These are phyloP conservation scores for Alternaria infectoria DNA, from an alignment of 2,329 filamentous ascomycete genomes.

Conservation along the genomic window DNA sequence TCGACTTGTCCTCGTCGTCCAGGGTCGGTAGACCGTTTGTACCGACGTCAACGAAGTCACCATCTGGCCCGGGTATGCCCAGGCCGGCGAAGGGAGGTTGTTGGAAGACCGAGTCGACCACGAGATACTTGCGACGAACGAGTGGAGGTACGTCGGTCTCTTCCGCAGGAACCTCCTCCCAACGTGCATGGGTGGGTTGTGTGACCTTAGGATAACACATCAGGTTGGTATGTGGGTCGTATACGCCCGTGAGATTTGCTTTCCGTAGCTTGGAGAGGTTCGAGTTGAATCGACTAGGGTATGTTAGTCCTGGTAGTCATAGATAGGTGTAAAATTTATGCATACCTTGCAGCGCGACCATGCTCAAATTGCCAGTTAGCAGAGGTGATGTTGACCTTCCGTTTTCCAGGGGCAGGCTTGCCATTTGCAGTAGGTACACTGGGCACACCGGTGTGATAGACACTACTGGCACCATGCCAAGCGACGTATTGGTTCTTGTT, in stretches of 20 bases:
- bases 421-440: slow-evolving; percentile 76
- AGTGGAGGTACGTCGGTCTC: slow-evolving; percentile 58
- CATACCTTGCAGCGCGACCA: slow-evolving; percentile 85
- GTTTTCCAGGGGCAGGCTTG: slow-evolving; percentile 77
- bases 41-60: slow-evolving; percentile 56
- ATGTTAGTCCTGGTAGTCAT: slow-evolving; percentile 23
- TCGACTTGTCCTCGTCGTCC: slow-evolving; percentile 67
- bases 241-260: slow-evolving; percentile 75
- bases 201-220: slow-evolving; percentile 87
- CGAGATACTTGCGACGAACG: slow-evolving; percentile 66
- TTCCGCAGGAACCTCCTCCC: slow-evolving; percentile 70
- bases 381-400: slow-evolving; percentile 86
- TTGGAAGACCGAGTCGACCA: slow-evolving; percentile 67
- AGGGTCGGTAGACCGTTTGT: slow-evolving; percentile 67
- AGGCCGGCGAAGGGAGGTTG: slow-evolving; percentile 64
- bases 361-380: slow-evolving; percentile 98
- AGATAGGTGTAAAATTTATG: not conserved
- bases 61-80: slow-evolving; percentile 66
- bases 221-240: slow-evolving; percentile 91
- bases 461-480: slow-evolving; percentile 95
- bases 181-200: slow-evolving; percentile 86
- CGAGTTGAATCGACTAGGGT: slow-evolving; percentile 79
- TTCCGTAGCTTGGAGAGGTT: slow-evolving; percentile 72
- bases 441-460: slow-evolving; percentile 85
- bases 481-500: slow-evolving; percentile 99